A percentile compares a stretch with the other conserved stretches of the same genome.
Conservation (phyloP, 306 rosid genomes). For the Canavalia gladiata region DNA sequence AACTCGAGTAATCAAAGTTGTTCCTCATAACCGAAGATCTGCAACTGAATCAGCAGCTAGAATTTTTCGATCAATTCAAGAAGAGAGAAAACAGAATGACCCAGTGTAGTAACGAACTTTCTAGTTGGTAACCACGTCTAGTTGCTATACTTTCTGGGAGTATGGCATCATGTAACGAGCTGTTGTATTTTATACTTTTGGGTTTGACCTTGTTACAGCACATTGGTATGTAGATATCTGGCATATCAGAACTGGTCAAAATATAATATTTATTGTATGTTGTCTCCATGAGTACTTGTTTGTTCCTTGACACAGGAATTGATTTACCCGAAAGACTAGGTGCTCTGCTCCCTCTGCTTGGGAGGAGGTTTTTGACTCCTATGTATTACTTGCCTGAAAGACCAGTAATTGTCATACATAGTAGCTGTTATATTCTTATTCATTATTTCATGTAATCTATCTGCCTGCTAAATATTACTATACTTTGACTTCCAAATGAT, state of each 20-base stretch:
- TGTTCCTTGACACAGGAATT: constrained; percentile 17
- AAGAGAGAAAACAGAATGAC: constrained; percentile 80
- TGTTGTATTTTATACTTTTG: constrained; percentile 21
- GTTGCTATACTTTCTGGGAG: constrained; percentile 30
- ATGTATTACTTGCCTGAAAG: constrained; percentile 20
- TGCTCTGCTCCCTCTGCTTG: neutral
- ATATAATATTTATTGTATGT: constrained; percentile 41
- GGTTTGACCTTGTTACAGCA: constrained; percentile 48
- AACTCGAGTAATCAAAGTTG: constrained; percentile 80
- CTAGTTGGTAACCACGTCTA: neutral
- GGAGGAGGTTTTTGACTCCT: constrained; percentile 35
- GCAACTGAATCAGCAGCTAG: constrained; percentile 96
- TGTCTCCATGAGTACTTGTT: neutral
- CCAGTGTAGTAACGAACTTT: constrained; percentile 37
- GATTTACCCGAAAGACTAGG: constrained; percentile 16
- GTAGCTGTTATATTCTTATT: neutral
- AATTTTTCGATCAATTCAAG: constrained; percentile 91
- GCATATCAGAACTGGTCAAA: constrained; percentile 47
- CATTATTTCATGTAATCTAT: neutral
- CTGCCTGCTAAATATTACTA: neutral
- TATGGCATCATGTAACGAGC: constrained; percentile 38
- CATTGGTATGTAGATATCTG: constrained; percentile 51
- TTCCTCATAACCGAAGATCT: constrained; percentile 84
- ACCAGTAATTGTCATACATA: neutral
- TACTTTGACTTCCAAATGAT: neutral